A percentile compares a stretch with the other conserved stretches of the same genome.
phyloP scores from a whole-genome alignment of 2,329 filamentous ascomycete species.

The Chaetomium sp. region DNA sequence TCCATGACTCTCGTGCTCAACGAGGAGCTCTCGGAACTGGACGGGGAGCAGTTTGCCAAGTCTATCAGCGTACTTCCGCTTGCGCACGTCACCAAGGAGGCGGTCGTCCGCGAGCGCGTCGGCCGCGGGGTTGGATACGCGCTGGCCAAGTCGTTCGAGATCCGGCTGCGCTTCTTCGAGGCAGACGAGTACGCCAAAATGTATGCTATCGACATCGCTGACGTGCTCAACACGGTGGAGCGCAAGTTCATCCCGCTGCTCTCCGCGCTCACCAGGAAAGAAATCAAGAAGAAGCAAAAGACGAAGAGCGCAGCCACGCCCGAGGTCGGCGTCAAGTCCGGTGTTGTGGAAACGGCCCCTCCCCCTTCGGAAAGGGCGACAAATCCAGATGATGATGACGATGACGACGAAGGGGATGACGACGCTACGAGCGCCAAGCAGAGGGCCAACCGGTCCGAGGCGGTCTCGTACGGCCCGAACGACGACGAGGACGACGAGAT shows the following conservation, averaged over 20 bases:
- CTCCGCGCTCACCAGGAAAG: constrained; percentile 69
- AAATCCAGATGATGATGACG: constrained; percentile 50
- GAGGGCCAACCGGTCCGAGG: constrained; percentile 75
- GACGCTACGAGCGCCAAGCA: constrained; percentile 76
- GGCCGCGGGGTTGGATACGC: constrained; percentile 68
- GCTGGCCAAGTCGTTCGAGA: constrained; percentile 81
- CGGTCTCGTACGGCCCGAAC: constrained; percentile 86
- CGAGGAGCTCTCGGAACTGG: constrained; percentile 66
- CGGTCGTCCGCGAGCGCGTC: constrained; percentile 77
- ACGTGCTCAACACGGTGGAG: constrained; percentile 81
- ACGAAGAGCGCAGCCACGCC: constrained; percentile 71
- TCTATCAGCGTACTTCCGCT: constrained; percentile 85
- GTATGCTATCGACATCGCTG: constrained; percentile 77
- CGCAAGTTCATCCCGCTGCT: constrained; percentile 74
- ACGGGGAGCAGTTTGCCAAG: constrained; percentile 83
- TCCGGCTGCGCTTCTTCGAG: constrained; percentile 82
- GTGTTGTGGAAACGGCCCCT: constrained; percentile 55
- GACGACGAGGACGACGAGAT: constrained; percentile 88
- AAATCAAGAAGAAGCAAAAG: constrained; percentile 79
- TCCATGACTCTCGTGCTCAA: constrained; percentile 83
- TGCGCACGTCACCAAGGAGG: constrained; percentile 79
- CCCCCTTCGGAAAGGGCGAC: constrained; percentile 40
- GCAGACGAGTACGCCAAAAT: constrained; percentile 79
- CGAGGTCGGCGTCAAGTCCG: constrained; percentile 63
- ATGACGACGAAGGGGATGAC: constrained; percentile 63